Evolutionary conservation across 2,329 filamentous ascomycete genomes (phyloP).

Genomic region (Trichoderma lentiforme): DNA sequence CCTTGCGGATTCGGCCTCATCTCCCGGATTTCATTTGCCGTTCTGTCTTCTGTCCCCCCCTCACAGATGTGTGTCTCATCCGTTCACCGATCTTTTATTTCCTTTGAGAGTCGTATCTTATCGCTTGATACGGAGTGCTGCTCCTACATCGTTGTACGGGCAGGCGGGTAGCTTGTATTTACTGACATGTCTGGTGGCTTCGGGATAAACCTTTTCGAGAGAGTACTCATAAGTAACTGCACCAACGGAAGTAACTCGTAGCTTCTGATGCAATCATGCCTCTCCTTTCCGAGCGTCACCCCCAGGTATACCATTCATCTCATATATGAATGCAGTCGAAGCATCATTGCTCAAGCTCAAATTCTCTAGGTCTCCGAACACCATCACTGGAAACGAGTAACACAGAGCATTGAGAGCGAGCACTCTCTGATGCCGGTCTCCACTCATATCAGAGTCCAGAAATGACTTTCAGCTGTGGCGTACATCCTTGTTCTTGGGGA

Average conservation of each 20-base stretch:
- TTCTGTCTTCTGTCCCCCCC: not conserved
- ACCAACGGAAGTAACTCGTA: not conserved
- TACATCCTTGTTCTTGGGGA: not conserved
- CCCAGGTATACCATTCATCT: not conserved
- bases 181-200: not conserved
- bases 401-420: not conserved
- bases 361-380: not conserved
- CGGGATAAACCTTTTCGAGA: not conserved
- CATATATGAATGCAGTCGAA: not conserved
- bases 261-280: not conserved
- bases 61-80: not conserved
- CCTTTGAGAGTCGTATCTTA: not conserved
- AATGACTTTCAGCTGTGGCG: constrained; percentile 3
- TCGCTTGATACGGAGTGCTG: not conserved
- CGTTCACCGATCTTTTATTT: not conserved
- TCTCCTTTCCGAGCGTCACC: not conserved
- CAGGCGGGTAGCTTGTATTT: not conserved
- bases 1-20: not conserved
- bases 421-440: not conserved
- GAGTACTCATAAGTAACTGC: not conserved
- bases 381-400: not conserved
- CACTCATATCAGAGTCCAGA: not conserved
- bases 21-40: not conserved
- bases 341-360: too few relatives aligned
- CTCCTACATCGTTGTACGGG: not conserved